phyloP scores from a whole-genome alignment of 2,329 filamentous ascomycete species.

The Cercospora canescens region DNA sequence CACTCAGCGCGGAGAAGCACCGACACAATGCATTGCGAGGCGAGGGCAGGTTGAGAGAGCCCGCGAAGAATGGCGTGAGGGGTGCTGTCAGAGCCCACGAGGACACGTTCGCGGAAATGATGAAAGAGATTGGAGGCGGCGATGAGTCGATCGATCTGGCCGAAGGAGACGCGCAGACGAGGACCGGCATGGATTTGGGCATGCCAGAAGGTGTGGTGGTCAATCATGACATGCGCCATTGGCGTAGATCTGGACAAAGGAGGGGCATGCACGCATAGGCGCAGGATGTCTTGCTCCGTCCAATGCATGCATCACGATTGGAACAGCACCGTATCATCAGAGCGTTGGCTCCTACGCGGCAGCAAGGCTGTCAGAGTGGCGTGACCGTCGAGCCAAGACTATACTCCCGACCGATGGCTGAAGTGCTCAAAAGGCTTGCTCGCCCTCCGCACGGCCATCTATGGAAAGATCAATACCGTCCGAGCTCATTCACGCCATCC shows the following conservation, averaged over 20 bases:
- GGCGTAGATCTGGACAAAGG: conserved; percentile 45
- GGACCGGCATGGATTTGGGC: conserved; percentile 32
- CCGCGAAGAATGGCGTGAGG: conserved; percentile 25
- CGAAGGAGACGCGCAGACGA: conserved; percentile 26
- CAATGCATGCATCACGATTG: background rate
- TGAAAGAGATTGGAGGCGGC: conserved; percentile 40
- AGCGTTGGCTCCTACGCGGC: background rate
- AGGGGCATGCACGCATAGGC: conserved; percentile 18
- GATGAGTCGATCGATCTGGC: conserved; percentile 40
- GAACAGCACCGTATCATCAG: background rate
- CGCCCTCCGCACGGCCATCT: background rate
- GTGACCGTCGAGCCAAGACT: background rate
- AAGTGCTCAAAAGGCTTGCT: background rate
- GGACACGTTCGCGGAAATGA: conserved; percentile 55
- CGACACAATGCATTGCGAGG: conserved; percentile 38
- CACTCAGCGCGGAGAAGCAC: conserved; percentile 43
- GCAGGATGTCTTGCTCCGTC: background rate
- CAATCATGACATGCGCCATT: conserved; percentile 61
- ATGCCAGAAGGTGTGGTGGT: conserved; percentile 49
- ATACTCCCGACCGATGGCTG: background rate
- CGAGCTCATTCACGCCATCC: background rate
- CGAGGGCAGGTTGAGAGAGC: conserved; percentile 27
- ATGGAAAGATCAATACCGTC: background rate
- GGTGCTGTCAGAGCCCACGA: conserved; percentile 41
- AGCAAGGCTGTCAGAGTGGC: background rate